Base-by-base conservation (phyloP, 1,284 basidiomycete species). In the Rugosomyces carneus region DNA sequence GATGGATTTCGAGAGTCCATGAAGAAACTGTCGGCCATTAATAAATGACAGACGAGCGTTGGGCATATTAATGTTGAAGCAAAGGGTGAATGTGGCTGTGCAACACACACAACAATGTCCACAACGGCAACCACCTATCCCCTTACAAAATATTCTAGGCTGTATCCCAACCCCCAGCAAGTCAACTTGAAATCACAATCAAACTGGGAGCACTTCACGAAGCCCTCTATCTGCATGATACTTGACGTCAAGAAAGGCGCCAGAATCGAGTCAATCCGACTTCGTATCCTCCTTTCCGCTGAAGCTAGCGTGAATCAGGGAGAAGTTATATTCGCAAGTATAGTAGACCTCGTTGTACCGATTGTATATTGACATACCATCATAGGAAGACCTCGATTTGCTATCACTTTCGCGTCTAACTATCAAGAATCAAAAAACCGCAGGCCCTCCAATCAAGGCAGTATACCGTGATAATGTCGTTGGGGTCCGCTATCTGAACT, bases 141-240 rank as follows among this genome's bases (percentile, higher is more conserved):
- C 10, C 67, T 87, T 23, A 58, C 65, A 46, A 88, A 86, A 57
- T 88, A 87, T 57, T 87, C 84, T 37, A 70, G 79, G 40, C 79
- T 78, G 11, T 79, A 82, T 54, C 71, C 76, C 3, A 51, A 29
- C 3, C 19, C 19, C 19, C 42, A 53, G 11, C 55, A 58, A 35
- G 35, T 34, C 36, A 50, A 48, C 35, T 38, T 53, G 16, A 60
- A 64, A 36, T 39, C 41, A 2, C 56, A 53, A 9, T 62, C 64
- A 38, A 82, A 85, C 59, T 89, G 85, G 85, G 82, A 87, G 55
- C 86, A 89, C 58, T 88, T 81, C 56, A 73, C 73, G 23, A 84
- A 86, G 53, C 84, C 85, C 0, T 61, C 71, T 38, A 75, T 89
- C 48, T 73, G 66, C 31, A 71, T 87, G 24, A 63, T 74, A 27